Percentiles rank a stretch among this genome's conserved stretches.
Conservation (phyloP, 345 rosid species). For the Erucastrum elatum region DNA sequence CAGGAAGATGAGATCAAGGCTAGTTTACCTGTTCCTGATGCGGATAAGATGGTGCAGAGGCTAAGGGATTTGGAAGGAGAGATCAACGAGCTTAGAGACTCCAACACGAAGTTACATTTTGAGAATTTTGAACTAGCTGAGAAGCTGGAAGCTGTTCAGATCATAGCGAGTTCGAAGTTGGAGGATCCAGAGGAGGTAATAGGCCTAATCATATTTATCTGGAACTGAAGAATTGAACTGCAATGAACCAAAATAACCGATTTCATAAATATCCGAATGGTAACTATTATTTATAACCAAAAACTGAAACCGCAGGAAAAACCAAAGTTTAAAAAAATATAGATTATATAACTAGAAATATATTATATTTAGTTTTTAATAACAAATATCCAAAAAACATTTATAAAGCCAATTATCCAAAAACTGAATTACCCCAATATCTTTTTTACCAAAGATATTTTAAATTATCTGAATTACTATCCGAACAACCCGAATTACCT, state of each 20-base stretch:
- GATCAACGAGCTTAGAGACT: conserved; percentile 63
- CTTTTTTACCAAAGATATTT: not conserved
- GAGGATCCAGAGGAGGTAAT: conserved; percentile 64
- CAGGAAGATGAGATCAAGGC: conserved; percentile 60
- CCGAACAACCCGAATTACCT: not conserved
- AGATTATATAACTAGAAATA: no score
- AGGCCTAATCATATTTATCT: no score
- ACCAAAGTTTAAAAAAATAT: not conserved
- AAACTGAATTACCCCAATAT: no score
- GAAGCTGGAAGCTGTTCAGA: conserved; percentile 60
- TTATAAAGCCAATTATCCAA: no score
- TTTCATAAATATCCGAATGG: no score
- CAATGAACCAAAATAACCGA: no score
- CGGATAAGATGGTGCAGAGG: conserved; percentile 47
- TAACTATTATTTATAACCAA: not conserved
- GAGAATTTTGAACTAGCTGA: conserved; percentile 62
- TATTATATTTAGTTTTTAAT: not conserved
- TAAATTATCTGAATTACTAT: not conserved
- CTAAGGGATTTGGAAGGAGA: conserved; percentile 61
- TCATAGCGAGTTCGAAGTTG: conserved; percentile 55
- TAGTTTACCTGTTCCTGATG: conserved; percentile 38
- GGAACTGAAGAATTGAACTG: no score
- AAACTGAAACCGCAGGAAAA: not conserved
- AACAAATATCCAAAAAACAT: not conserved
- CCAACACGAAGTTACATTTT: conserved; percentile 52